Evolutionary conservation across 2,329 filamentous ascomycete species (phyloP), one percentile per base, ranked within the genome.

Genomic region (Chaetomium sp.): DNA sequence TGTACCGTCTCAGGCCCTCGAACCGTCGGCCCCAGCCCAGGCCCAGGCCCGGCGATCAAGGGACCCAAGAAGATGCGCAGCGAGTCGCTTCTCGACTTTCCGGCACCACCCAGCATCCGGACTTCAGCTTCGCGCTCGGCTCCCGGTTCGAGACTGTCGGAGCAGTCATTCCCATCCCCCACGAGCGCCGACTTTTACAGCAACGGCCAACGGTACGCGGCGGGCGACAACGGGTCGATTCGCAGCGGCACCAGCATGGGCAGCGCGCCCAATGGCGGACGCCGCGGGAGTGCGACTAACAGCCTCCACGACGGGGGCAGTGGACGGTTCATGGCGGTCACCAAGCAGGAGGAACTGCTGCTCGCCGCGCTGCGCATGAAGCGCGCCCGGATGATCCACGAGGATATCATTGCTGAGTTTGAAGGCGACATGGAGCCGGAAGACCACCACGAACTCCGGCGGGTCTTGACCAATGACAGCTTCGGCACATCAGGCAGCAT

Each of bases 321-420:
- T 43, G 71, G 69, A 11, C 75, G 79, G 1, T 70, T 82, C 53
- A 82, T 83, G 76, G 77, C 79, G 1, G 79, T 84, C 14, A 82
- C 79, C 0, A 74, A 72, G 4, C 79, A 82, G 58, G 80, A 84
- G 58, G 78, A 83, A 66, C 76, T 81, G 73, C 71, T 84, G 0
- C 70, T 84, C 4, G 76, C 80, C 2, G 80, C 80, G 2, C 71
- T 84, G 43, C 74, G 80, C 7, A 74, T 78, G 61, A 81, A 81
- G 70, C 73, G 79, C n/a, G 75, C 79, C 3, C 70, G 71, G n/a
- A 80, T 81, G 75, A 27, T 27, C 19, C 76, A 78, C 2, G 74
- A 79, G 58, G 74, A 72, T 3, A 69, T 75, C 14, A 67, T 74
- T 10, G 69, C 72, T 27, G 74, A 77, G 57, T 69, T 72, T 11